These are phyloP conservation scores for Penicillium nordicum DNA, from an alignment of 2,329 filamentous ascomycete species.

Conservation along the genomic window DNA sequence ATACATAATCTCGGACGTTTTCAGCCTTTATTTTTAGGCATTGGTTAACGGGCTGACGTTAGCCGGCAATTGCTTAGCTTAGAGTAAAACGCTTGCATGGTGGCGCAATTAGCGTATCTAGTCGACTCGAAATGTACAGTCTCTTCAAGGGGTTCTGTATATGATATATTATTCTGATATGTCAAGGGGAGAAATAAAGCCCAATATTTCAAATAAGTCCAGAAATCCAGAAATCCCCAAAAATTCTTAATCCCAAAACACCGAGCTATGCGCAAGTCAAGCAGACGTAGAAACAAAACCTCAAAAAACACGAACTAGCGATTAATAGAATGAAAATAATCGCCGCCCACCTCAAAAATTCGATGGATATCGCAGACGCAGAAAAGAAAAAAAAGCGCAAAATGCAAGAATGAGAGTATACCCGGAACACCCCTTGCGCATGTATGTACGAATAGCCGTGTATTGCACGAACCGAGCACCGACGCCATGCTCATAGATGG, in stretches of 20 bases:
- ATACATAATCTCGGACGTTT: background rate
- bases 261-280: conserved; percentile 20
- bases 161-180: conserved; percentile 7
- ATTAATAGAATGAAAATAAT: background rate
- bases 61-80: conserved; percentile 9
- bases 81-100: conserved; percentile 5
- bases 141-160: conserved; percentile 1
- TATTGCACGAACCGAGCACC: background rate
- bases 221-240: background rate
- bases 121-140: background rate
- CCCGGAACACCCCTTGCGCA: background rate
- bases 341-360: background rate
- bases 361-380: background rate
- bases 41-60: conserved; percentile 3
- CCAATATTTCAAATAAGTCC: background rate
- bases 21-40: conserved; percentile 4
- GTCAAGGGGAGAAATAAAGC: background rate
- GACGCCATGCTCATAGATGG: background rate
- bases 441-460: background rate
- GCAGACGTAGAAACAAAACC: background rate
- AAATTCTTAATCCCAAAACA: conserved; percentile 13
- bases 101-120: conserved; percentile 4
- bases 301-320: background rate
- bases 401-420: background rate
- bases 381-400: background rate